Base-by-base conservation (phyloP, 2,329 filamentous ascomycete genomes). In the Fusarium goolgardi region DNA sequence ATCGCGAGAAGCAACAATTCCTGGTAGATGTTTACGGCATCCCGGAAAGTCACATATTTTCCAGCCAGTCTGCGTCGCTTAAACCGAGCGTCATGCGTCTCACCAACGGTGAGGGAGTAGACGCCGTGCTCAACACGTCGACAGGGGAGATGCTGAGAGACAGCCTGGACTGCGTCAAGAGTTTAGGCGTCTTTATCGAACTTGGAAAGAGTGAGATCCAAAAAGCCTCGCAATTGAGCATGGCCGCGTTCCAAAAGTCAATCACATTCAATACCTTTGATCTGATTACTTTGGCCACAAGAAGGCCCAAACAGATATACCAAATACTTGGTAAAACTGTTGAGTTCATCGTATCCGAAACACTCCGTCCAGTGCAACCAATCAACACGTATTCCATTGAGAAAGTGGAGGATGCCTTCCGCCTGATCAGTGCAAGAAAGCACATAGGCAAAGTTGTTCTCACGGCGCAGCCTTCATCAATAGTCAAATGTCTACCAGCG, bases 361-460 rank as follows among this genome's bases (percentile, higher is more conserved):
- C 2, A 21, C 15, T 58, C 6, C 11, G 2, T 11, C 25, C 25
- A 5, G 11, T n/a, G 20, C 31, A 45, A 3, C 25, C 32, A 7
- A 1, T 45, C 23, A 45, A 15, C 3, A 6, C 16, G 1, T 45
- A 55, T 45, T 18, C 18, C 7, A 45, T 58, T 11, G 50, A 58
- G 13, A 18, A 55, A 15, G 18, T 45, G 2, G 55, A 58, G 5
- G 50, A 58, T n/a, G 55, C 40, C 1, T 58, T 58, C 27, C 50
- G 55, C 3, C 25, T 45, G 8, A 39, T 58, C 7, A 21, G 40
- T 23, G 11, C 40, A 4, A 55, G 55, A 9, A 58, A 55, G 3
- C 55, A 58, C 8, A 55, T 45, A 5, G 55, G 55, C 4, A 58
- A 58, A 8, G 12, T 58, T n/a, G 50, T 58, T 27, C 18, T 58